phyloP scores from a whole-genome alignment of 306 rosid genomes.

The Lathyrus tuberosus region DNA sequence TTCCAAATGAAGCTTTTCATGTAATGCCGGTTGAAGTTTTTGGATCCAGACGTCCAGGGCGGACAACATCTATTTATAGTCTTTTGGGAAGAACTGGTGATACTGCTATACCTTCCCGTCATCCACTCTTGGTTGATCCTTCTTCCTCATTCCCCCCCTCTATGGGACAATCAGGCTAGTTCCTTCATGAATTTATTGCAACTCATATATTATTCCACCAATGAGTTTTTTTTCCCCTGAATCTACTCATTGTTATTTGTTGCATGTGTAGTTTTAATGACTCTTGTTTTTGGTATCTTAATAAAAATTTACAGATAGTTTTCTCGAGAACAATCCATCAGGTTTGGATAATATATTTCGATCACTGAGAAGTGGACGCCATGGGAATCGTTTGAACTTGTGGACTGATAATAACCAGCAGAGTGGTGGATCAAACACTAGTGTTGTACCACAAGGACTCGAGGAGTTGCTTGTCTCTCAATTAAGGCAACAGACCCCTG shows the following conservation, averaged over 20 bases:
- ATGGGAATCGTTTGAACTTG: slow-evolving; percentile 87
- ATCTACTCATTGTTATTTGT: slow-evolving; percentile 39
- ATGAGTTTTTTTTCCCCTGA: not conserved
- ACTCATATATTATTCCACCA: not conserved
- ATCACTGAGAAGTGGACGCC: slow-evolving; percentile 98
- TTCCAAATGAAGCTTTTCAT: slow-evolving; percentile 85
- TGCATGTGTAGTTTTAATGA: slow-evolving; percentile 9
- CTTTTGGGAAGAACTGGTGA: slow-evolving; percentile 94
- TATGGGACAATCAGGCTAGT: slow-evolving; percentile 70
- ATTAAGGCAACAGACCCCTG: slow-evolving; percentile 72
- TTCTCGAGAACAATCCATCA: slow-evolving; percentile 63
- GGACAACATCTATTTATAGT: slow-evolving; percentile 95
- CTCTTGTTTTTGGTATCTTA: not conserved
- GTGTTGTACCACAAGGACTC: slow-evolving; percentile 79
- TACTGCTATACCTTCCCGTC: slow-evolving; percentile 75
- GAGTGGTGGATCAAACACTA: slow-evolving; percentile 72
- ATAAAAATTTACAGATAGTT: slow-evolving; percentile 52
- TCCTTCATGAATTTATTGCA: slow-evolving; percentile 26
- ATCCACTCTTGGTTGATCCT: slow-evolving; percentile 92
- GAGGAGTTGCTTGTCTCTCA: slow-evolving; percentile 94
- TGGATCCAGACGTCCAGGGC: slow-evolving; percentile 91
- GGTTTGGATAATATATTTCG: slow-evolving; percentile 84
- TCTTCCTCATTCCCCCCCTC: slow-evolving; percentile 54
- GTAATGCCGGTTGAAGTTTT: slow-evolving; percentile 98
- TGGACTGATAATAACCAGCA: slow-evolving; percentile 87